A percentile compares a stretch with the other conserved stretches of the same genome.
phyloP scores from a whole-genome alignment of 2,329 filamentous ascomycete species.

The Cryphonectria radicalis region DNA sequence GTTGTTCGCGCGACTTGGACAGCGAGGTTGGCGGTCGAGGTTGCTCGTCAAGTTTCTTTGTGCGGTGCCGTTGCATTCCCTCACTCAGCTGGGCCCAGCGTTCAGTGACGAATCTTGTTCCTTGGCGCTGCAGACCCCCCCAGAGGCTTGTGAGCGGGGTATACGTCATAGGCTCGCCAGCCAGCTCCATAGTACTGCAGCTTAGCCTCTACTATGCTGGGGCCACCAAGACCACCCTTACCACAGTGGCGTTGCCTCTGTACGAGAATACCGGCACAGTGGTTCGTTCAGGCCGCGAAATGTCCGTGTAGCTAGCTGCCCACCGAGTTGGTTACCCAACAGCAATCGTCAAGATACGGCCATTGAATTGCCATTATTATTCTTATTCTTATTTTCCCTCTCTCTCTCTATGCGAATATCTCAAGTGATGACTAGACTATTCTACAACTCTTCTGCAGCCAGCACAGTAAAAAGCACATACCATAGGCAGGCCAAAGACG shows the following conservation, averaged over 20 bases:
- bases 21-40: background rate
- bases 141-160: slow-evolving; percentile 5
- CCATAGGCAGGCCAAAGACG: background rate
- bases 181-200: background rate
- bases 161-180: slow-evolving; percentile 9
- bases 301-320: background rate
- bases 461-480: background rate
- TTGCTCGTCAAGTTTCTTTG: slow-evolving; percentile 5
- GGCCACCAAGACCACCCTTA: too few relatives aligned
- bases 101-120: slow-evolving; percentile 5
- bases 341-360: background rate
- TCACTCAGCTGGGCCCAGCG: background rate
- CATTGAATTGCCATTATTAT: background rate
- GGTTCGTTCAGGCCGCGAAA: background rate
- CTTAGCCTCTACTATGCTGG: background rate
- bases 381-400: background rate
- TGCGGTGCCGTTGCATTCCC: background rate
- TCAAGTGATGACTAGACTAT: background rate
- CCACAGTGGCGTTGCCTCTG: background rate
- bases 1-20: background rate
- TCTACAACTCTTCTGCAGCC: background rate
- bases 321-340: background rate
- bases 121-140: background rate
- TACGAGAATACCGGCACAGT: background rate
- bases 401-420: background rate